A percentile compares a stretch with the other conserved stretches of the same genome.
Evolutionary conservation across 345 rosid species (phyloP).

Genomic region (Boechera stricta): DNA sequence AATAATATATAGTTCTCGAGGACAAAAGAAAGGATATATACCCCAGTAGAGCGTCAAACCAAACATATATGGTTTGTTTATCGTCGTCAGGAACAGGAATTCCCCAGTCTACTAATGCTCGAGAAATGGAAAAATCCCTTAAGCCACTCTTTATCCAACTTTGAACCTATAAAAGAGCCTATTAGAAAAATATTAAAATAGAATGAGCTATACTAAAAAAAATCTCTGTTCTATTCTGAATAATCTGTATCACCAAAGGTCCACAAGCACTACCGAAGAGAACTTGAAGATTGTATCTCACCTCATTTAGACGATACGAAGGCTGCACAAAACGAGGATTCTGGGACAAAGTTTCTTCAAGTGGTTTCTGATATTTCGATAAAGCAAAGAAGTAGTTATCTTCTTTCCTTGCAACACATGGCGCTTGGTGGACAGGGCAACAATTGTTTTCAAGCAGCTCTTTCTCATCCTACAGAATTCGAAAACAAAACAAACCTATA

Average conservation of each 20-base stretch:
- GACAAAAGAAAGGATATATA: conserved; percentile 42
- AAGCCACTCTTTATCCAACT: conserved; percentile 86
- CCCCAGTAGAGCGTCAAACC: conserved; percentile 99
- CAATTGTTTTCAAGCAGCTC: conserved; percentile 73
- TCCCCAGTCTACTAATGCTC: conserved; percentile 98
- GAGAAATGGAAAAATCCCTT: conserved; percentile 93
- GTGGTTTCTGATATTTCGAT: conserved; percentile 80
- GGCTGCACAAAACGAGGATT: conserved; percentile 93
- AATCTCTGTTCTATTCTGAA: neutral
- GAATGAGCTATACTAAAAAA: conserved; percentile 21
- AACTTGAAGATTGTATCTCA: conserved; percentile 37
- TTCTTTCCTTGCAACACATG: conserved; percentile 83
- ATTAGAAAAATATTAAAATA: conserved; percentile 21
- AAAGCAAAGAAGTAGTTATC: conserved; percentile 91
- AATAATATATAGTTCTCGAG: neutral
- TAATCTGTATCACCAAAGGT: conserved; percentile 19
- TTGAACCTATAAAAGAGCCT: conserved; percentile 71
- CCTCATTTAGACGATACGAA: conserved; percentile 85
- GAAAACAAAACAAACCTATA: conserved; percentile 1
- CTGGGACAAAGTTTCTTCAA: conserved; percentile 68
- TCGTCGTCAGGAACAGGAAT: conserved; percentile 90
- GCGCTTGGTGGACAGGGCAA: conserved; percentile 85
- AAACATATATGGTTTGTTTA: conserved; percentile 92
- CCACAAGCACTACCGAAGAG: conserved; percentile 25
- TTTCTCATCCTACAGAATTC: conserved; percentile 80